phyloP scores from a whole-genome alignment of 192 early-diverging fungal species.

The Podila epicladia region DNA sequence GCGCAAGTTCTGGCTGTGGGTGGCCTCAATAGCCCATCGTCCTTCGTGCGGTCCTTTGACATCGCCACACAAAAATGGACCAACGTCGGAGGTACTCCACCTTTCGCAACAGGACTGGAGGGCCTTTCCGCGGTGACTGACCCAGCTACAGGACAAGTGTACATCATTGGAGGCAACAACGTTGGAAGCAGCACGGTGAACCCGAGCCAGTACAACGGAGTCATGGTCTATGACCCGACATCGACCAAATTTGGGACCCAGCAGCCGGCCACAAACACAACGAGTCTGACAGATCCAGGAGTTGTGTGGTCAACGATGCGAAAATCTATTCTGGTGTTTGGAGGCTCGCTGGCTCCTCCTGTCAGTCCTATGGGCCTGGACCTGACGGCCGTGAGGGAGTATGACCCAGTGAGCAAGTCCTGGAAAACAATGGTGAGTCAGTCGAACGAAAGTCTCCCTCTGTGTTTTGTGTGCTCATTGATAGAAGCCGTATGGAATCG shows the following conservation, averaged over 20 bases:
- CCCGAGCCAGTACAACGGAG: slow-evolving; percentile 12
- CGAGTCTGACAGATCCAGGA: slow-evolving; percentile 12
- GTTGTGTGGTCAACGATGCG: slow-evolving; percentile 28
- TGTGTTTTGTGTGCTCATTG: background rate
- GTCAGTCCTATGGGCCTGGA: slow-evolving; percentile 3
- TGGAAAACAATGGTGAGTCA: slow-evolving; percentile 21
- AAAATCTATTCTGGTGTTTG: slow-evolving; percentile 28
- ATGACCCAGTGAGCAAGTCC: slow-evolving; percentile 7
- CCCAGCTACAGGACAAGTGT: slow-evolving; percentile 22
- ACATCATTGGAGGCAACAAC: slow-evolving; percentile 30
- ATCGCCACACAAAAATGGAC: background rate
- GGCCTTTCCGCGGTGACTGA: slow-evolving; percentile 16
- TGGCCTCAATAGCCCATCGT: background rate
- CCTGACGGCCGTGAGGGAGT: slow-evolving; percentile 10
- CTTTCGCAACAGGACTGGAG: slow-evolving; percentile 4
- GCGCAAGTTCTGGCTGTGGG: slow-evolving; percentile 8
- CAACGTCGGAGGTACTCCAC: too few species aligned
- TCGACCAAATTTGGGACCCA: background rate
- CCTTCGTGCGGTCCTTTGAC: slow-evolving; percentile 1
- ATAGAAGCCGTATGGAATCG: background rate
- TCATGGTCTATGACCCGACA: slow-evolving; percentile 23
- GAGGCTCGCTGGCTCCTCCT: slow-evolving; percentile 21
- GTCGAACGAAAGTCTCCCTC: background rate
- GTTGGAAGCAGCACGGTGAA: background rate
- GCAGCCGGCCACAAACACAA: background rate